Evolutionary conservation across 257 asterid species (phyloP).

Genomic region (Ophiorrhiza pumila): DNA sequence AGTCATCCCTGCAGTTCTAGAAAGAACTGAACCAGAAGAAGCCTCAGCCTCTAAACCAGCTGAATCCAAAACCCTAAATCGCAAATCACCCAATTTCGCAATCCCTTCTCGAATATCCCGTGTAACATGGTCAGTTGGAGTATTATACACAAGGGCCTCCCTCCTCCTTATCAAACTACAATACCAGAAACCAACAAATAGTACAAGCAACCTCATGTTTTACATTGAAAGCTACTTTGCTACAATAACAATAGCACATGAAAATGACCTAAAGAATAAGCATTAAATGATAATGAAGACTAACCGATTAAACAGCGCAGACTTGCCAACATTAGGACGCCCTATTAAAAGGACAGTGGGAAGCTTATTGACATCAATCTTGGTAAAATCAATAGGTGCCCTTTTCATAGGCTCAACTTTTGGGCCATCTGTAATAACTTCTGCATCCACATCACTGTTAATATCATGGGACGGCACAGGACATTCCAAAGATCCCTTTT

Average conservation of each 20-base stretch:
- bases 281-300: conserved; percentile 23
- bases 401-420: conserved; percentile 28
- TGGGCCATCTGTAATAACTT: conserved; percentile 19
- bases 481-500: conserved; percentile 27
- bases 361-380: conserved; percentile 66
- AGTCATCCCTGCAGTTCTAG: conserved; percentile 92
- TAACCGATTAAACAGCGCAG: conserved; percentile 91
- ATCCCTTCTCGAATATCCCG: conserved; percentile 94
- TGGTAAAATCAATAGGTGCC: conserved; percentile 65
- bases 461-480: conserved; percentile 28
- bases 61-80: conserved; percentile 89
- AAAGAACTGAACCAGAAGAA: conserved; percentile 91
- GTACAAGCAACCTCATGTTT: conserved; percentile 18
- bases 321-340: conserved; percentile 96
- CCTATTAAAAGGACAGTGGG: conserved; percentile 80
- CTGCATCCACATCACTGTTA: conserved; percentile 30
- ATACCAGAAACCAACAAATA: conserved; percentile 22
- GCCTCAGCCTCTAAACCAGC: conserved; percentile 99
- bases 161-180: conserved; percentile 88
- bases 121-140: conserved; percentile 92
- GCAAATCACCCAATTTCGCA: conserved; percentile 83
- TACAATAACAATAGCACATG: conserved; percentile 8
- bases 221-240: conserved; percentile 7
- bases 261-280: conserved; percentile 5
- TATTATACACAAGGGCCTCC: conserved; percentile 97